Conservation (phyloP, 257 asterid genomes). For the Nyctanthes arbortristis region DNA sequence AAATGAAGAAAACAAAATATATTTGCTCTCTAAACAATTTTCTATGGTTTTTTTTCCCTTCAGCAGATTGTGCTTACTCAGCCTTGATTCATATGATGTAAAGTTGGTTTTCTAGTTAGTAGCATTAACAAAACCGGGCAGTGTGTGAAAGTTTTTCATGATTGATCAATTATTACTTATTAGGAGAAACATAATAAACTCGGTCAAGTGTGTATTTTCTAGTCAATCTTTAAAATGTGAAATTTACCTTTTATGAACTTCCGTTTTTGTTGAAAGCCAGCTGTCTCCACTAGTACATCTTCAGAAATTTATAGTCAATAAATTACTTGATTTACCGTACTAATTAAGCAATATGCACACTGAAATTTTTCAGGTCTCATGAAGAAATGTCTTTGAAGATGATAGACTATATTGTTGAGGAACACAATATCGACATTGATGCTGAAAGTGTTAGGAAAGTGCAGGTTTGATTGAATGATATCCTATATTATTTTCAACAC, state of each 20-base stretch:
- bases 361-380: slow-evolving; percentile 67
- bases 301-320: slow-evolving; percentile 1
- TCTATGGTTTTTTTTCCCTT: neutral
- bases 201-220: neutral
- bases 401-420: slow-evolving; percentile 80
- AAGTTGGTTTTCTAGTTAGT: neutral
- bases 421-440: slow-evolving; percentile 72
- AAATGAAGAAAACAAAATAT: neutral
- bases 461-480: slow-evolving; percentile 53
- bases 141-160: too few relatives aligned
- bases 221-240: neutral
- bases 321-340: slow-evolving; percentile 23
- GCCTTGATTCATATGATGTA: neutral
- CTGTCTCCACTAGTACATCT: slow-evolving; percentile 5
- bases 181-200: neutral
- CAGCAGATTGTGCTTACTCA: neutral
- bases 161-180: neutral
- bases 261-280: slow-evolving; percentile 10
- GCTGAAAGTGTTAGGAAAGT: slow-evolving; percentile 59
- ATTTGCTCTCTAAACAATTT: neutral
- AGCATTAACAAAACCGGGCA: too few relatives aligned
- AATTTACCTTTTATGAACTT: neutral
- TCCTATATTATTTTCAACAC: slow-evolving; percentile 7
- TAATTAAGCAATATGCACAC: slow-evolving; percentile 19
- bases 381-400: slow-evolving; percentile 90